Base-by-base conservation (phyloP, 2,329 filamentous ascomycete genomes). In the Neopestalotiopsis sp. region DNA sequence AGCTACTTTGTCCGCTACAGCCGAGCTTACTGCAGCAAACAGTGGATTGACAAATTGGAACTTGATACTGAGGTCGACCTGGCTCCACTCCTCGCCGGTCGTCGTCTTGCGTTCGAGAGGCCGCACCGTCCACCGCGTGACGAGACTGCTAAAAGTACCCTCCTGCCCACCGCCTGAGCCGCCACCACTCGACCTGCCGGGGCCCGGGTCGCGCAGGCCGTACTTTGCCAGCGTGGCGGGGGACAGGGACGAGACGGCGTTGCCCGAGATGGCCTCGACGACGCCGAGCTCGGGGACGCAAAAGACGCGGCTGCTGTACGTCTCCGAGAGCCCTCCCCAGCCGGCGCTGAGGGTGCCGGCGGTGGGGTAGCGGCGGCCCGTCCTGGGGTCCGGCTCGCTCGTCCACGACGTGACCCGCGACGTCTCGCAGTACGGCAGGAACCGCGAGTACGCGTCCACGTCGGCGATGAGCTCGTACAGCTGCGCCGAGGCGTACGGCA, bases 1-100 rank as follows among this genome's bases (percentile, higher is more conserved):
- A 1, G 94, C 95, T 71, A 98, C 90, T 81, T 93, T 94, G 40
- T 94, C 92, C 72, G 94, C 94, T 30, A 96, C 91, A 42, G 93
- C 91, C 49, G 90, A 87, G 78, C 95, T 96, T 77, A 98, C 85
- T 24, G 92, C 90, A 57, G 90, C 91, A 82, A 98, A 97, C 68
- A 97, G 79, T n/a, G 95, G 94, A 81, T 95, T 98, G 74, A 89
- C 87, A 79, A 99, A 98, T 79, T 91, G 89, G 79, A 95, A 98
- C 71, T 91, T 88, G 74, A 99, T 91, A 68, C 86, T 85, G 73
- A 99, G 82, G 74, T 88, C 86, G 14, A 98, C 94, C 74, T 92
- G 88, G 4, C 94, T 97, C 81, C 86, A 86, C 45, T 65, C 49
- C 9, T 71, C 68, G 2, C 62, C 66, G 28, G 30, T 24, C 63